Evolutionary conservation across 768 basidiomycete genomes (phyloP), one percentile per base, ranked within the genome.

Genomic region (Lanmaoa rubissima): DNA sequence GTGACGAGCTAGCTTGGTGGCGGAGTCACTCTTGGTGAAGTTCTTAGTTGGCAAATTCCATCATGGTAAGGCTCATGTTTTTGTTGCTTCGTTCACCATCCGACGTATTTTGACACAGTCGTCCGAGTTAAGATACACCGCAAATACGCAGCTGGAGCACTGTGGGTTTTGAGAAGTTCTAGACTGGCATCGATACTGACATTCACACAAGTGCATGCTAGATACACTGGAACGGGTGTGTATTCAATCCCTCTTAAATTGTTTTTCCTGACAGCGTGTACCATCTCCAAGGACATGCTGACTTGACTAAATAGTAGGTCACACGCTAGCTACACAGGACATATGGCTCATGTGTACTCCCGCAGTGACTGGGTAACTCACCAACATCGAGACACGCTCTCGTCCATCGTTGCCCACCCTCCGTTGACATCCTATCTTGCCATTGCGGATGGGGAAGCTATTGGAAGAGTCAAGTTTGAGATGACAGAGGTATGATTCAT

Each of bases 341-440:
- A 35, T 34, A 41, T 41, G 47, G 48, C 47, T 54, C 12, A 62
- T 62, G 60, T 66, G 62, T 19, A 39, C 34, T 51, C 5, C 3
- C 67, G 9, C 32, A 98, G 96, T 74, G 96, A 98, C 69, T 98
- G 96, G 96, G 74, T 96, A 45, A 97, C 94, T 8, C 93, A 98
- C 74, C 96, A 98, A 68, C 95, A 98, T 75, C 86, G 96, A 41
- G 96, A 98, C 71, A 95, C 94, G n/a, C 76, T 92, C 58, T 78
- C 95, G 24, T 90, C 95, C 10, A 94, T 98, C 60, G 86, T 94
- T 44, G 94, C 96, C 2, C 97, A 99, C 71, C 82, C 93, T 4
- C 81, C 91, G 0, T 75, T 99, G 54, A 77, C 86, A 14, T 92
- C 92, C 2, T 99, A 89, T 69, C 79, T 98, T 45, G 87, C 94